phyloP scores from a whole-genome alignment of 1,139 yeast species.

The Sugiyamaella grinbergsii region DNA sequence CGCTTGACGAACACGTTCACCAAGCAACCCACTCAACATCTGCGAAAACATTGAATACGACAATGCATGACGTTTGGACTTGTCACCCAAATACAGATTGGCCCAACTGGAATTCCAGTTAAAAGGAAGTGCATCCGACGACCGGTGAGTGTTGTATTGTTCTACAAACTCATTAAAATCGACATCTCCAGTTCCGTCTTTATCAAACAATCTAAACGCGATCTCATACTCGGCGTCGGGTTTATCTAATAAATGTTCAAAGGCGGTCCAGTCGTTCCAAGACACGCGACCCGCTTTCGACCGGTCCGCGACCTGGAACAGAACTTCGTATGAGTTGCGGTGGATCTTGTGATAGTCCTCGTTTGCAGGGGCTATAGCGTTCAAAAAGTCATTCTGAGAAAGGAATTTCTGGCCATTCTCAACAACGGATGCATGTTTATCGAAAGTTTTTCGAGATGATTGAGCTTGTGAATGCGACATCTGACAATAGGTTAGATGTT shows the following conservation, averaged over 20 bases:
- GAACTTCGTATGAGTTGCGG: slow-evolving; percentile 48
- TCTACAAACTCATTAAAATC: slow-evolving; percentile 46
- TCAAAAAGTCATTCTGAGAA: slow-evolving; percentile 49
- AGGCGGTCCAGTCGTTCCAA: slow-evolving; percentile 47
- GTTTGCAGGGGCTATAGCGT: slow-evolving; percentile 48
- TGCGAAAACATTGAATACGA: slow-evolving; percentile 49
- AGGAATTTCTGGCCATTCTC: slow-evolving; percentile 48
- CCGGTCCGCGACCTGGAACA: slow-evolving; percentile 49
- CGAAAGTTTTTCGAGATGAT: slow-evolving; percentile 31
- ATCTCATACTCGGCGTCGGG: slow-evolving; percentile 54
- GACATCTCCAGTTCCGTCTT: slow-evolving; percentile 45
- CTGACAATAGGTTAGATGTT: too few species aligned
- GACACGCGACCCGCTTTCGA: slow-evolving; percentile 40
- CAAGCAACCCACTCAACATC: slow-evolving; percentile 49
- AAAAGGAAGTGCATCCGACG: slow-evolving; percentile 45
- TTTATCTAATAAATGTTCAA: slow-evolving; percentile 44
- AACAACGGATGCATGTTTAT: slow-evolving; percentile 32
- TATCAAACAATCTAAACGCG: slow-evolving; percentile 48
- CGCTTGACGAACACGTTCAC: slow-evolving; percentile 52
- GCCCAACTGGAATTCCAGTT: slow-evolving; percentile 51
- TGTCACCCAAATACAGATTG: slow-evolving; percentile 46
- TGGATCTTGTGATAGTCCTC: slow-evolving; percentile 48
- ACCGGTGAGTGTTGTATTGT: slow-evolving; percentile 42
- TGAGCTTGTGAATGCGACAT: slow-evolving; percentile 17
- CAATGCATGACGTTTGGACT: slow-evolving; percentile 44